Evolutionary conservation across 1,139 yeast species (phyloP).

Genomic region (Taphrina betulina): DNA sequence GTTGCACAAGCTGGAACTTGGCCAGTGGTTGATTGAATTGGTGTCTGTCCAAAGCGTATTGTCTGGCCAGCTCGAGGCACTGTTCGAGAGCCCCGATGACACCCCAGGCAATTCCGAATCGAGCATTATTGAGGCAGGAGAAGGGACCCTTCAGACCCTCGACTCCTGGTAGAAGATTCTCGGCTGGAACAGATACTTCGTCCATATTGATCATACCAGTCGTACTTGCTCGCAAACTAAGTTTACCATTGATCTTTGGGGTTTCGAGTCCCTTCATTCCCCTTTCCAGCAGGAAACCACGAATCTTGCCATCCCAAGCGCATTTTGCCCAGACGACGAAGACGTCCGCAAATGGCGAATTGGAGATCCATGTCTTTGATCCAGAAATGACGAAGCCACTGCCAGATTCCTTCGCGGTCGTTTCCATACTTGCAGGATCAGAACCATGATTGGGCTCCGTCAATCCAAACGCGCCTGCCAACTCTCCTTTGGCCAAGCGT

Average conservation of each 20-base stretch:
- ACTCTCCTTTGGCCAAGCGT: slow-evolving; percentile 48
- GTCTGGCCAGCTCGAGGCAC: slow-evolving; percentile 46
- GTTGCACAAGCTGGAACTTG: slow-evolving; percentile 48
- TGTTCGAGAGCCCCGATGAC: slow-evolving; percentile 51
- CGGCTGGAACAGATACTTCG: slow-evolving; percentile 50
- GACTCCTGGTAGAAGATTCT: slow-evolving; percentile 47
- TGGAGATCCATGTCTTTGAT: slow-evolving; percentile 51
- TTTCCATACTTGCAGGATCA: slow-evolving; percentile 51
- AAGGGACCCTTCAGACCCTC: slow-evolving; percentile 51
- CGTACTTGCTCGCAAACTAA: slow-evolving; percentile 49
- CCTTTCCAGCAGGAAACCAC: slow-evolving; percentile 50
- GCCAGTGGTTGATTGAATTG: slow-evolving; percentile 49
- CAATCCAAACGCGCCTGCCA: slow-evolving; percentile 50
- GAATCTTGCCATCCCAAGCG: slow-evolving; percentile 47
- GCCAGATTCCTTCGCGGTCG: slow-evolving; percentile 46
- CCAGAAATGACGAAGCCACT: slow-evolving; percentile 49
- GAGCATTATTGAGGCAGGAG: slow-evolving; percentile 50
- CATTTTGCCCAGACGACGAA: slow-evolving; percentile 49
- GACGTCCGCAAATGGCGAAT: slow-evolving; percentile 51
- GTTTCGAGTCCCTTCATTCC: slow-evolving; percentile 46
- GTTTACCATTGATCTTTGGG: slow-evolving; percentile 48
- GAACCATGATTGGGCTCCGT: slow-evolving; percentile 52
- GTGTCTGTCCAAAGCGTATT: slow-evolving; percentile 48
- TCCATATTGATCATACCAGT: slow-evolving; percentile 52
- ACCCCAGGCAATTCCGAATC: slow-evolving; percentile 52